Evolutionary conservation across 2,329 filamentous ascomycete species (phyloP).

Genomic region (Cladosporium sp.): DNA sequence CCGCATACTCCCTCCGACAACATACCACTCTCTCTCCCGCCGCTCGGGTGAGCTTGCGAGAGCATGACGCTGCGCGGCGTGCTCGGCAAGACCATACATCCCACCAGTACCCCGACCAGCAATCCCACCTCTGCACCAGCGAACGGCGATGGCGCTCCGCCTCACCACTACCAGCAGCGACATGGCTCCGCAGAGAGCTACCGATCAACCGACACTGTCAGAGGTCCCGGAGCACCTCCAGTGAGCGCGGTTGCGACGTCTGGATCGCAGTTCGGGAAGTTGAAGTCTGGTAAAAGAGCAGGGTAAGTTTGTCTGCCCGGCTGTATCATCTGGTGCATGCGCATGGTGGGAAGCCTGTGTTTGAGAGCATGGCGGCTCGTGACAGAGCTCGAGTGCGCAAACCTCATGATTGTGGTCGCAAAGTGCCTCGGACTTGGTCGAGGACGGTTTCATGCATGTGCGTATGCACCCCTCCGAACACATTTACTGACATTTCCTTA

Average conservation of each 20-base stretch:
- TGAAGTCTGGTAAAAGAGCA: constrained; percentile 43
- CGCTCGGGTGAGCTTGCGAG: constrained; percentile 7
- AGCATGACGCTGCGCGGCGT: constrained; percentile 23
- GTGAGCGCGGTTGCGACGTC: constrained; percentile 21
- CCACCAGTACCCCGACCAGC: constrained; percentile 3
- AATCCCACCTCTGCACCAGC: constrained; percentile 13
- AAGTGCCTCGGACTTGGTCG: neutral
- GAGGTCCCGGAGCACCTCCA: constrained; percentile 39
- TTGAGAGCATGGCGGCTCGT: neutral
- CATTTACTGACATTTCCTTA: constrained; percentile 24
- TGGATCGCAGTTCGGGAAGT: constrained; percentile 6
- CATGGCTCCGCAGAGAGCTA: constrained; percentile 65
- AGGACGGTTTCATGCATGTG: constrained; percentile 23
- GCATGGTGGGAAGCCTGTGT: neutral
- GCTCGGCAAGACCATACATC: constrained; percentile 2
- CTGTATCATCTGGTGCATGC: neutral
- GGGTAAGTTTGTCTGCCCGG: constrained; percentile 37
- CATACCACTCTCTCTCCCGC: neutral
- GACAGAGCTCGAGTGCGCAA: neutral
- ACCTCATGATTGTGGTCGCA: neutral
- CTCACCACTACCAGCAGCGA: constrained; percentile 41
- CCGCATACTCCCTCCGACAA: neutral
- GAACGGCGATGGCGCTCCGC: constrained; percentile 30
- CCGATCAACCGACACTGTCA: constrained; percentile 63
- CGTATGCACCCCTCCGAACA: constrained; percentile 15